Base-by-base conservation (phyloP, 2,329 filamentous ascomycete species). In the Fusarium pseudocircinatum region DNA sequence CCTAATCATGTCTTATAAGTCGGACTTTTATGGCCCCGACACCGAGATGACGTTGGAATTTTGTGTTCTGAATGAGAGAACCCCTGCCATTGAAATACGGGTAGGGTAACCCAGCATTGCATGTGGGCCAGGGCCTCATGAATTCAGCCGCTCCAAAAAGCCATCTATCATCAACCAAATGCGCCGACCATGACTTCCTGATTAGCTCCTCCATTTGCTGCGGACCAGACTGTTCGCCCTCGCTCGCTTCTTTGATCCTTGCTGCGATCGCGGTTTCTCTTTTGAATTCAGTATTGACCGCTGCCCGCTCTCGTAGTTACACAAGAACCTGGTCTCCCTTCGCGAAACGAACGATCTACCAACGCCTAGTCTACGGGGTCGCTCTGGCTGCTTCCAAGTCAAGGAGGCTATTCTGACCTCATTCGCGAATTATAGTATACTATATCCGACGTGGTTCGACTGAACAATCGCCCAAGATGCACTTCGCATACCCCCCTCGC, bases 401-500 rank as follows among this genome's bases (percentile, higher is more conserved):
- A 28, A 60, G 20, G 44, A 32, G 40, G n/a, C 50, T 18, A 60
- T 43, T 20, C 30, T 34, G 40, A n/a, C 1, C 22, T 44, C 54
- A 15, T 43, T 50, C n/a, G 43, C 63, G 57, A 76, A 47, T 40
- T 34, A 32, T 16, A 67, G 18, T 34, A 16, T 22, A 18, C 30
- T 40, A n/a, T 18, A 18, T 28, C 46, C 7, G 42, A 42, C 11
- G 20, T 44, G 30, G 7, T 22, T 20, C 15, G 12, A 16, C 12
- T 6, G 13, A 43, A n/a, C 14, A 44, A 42, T 61, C 47, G 57
- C 73, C 69, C 78, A 86, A 78, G 76, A 96, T 97, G 94, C 95
- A 97, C 82, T 95, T 96, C 87, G 94, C 95, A 73, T 91, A 97
- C 78, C 95, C 95, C 62, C 90, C 94, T 78, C 92, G 95, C 82